Evolutionary conservation across 2,329 filamentous ascomycete genomes (phyloP), one percentile per base, ranked within the genome.

Genomic region (Pseudogymnoascus sp.): DNA sequence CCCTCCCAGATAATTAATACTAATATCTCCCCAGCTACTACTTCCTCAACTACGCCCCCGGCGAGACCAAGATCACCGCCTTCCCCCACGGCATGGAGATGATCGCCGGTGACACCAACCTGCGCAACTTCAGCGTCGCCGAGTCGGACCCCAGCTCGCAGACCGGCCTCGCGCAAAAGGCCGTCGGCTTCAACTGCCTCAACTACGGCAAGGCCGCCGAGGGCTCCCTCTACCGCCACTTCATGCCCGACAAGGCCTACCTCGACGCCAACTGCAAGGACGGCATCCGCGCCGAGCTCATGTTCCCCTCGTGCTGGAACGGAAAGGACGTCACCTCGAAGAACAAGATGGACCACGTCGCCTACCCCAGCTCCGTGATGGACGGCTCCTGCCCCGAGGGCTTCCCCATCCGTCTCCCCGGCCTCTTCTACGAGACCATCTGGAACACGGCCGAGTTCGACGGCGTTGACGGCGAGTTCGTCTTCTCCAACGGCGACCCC

Each of bases 141-240:
- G 76, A 73, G 1, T 77, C 85, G 4, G 83, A 87, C 64, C 82
- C 83, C 69, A 88, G 87, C 10, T 75, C 72, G 55, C 92, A 96
- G 77, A 74, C 76, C 14, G 83, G 86, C 61, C 82, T 97, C 38
- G 78, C 77, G 60, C 89, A 96, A 78, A 91, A 92, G 65, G 91
- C 92, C 8, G 69, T 97, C 29, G 93, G 94, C 3, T 96, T 96
- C 83, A 97, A 97, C 80, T 97, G 94, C 76, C 78, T 99, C 65
- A 87, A 97, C 83, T 97, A 97, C 72, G 70, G 69, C 33, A 78
- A 75, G 23, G 69, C 74, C 0, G 78, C 89, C 2, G 92, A 96
- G 74, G 81, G 82, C 1, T 89, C 92, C 12, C 81, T 96, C 37
- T 89, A 85, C 74, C 91, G 92, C 67, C 92, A 96, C 74, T 86